Base-by-base conservation (phyloP, 768 basidiomycete genomes). In the Inosperma sp. region DNA sequence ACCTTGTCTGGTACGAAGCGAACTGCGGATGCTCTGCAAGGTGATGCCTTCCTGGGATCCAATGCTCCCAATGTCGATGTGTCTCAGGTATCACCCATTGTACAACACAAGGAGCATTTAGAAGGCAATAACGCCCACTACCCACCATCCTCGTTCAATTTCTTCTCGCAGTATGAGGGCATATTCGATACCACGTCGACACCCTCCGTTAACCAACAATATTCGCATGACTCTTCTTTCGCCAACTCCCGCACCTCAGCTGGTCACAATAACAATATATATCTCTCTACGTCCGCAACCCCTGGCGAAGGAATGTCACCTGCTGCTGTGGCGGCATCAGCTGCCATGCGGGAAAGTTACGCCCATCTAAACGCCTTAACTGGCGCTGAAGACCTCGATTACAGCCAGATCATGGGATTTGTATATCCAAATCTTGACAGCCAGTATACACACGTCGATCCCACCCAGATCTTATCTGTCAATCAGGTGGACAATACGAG, bases 381-480 rank as follows among this genome's bases (percentile, higher is more conserved):
- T 30, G 69, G 71, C 5, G 58, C 77, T n/a, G 83, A 86, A 40
- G 83, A 84, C 10, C 65, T 86, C 36, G 81, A 85, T 56, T 88
- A 83, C 58, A 73, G 76, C 56, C 81, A 82, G 54, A 66, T 90
- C 47, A 79, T 89, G 68, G 77, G 80, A 36, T 71, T 87, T 58
- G 78, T 81, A 55, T 87, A 83, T 64, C 69, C 82, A 22, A 69
- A 72, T 51, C 65, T 81, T 51, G 80, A 83, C 54, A 67, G 69
- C 48, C 75, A 77, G 55, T 88, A 79, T 68, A 88, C 87, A 29
- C 85, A 88, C 66, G 88, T 97, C 52, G 91, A 97, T 70, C 94
- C 94, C 7, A 86, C 87, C n/a, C 91, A 95, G 69, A 88, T 95
- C 79, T 64, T 77, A 40, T 59, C 68, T 22, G 63, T 56, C 44